These are phyloP conservation scores for Malbranchea cinnamomea DNA, from an alignment of 2,329 filamentous ascomycete species.

Conservation along the genomic window DNA sequence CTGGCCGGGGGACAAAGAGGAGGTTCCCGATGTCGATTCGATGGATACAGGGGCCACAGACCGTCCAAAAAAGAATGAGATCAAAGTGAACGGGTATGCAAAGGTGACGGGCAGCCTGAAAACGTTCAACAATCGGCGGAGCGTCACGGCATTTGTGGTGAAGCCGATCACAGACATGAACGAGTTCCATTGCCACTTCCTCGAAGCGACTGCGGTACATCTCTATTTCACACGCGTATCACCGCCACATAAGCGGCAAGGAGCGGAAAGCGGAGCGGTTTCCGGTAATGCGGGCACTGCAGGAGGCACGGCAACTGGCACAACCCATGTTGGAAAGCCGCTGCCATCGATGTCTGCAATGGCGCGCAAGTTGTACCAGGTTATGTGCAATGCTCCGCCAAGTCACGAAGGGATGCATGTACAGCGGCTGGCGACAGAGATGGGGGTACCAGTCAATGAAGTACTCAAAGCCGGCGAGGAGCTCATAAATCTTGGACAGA, in stretches of 20 bases:
- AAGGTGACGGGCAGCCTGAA: constrained; percentile 76
- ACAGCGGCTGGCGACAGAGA: constrained; percentile 54
- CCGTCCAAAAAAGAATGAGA: constrained; percentile 36
- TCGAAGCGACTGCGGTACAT: constrained; percentile 82
- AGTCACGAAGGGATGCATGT: constrained; percentile 74
- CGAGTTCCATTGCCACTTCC: constrained; percentile 81
- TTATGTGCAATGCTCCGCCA: constrained; percentile 51
- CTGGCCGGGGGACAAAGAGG: constrained; percentile 30
- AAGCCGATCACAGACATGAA: constrained; percentile 72
- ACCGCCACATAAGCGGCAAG: constrained; percentile 30
- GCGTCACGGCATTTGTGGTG: constrained; percentile 67
- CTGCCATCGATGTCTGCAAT: constrained; percentile 36
- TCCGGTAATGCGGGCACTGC: constrained; percentile 20
- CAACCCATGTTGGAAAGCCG: constrained; percentile 16
- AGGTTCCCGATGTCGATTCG: constrained; percentile 29
- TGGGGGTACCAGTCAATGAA: constrained; percentile 52
- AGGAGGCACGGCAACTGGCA: constrained; percentile 11
- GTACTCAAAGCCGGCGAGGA: constrained; percentile 70
- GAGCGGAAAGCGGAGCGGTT: constrained; percentile 25
- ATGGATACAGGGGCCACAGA: constrained; percentile 32
- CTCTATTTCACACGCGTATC: constrained; percentile 65
- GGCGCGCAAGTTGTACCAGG: constrained; percentile 57
- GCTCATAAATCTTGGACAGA: constrained; percentile 54
- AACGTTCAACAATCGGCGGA: constrained; percentile 67
- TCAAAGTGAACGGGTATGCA: constrained; percentile 63